Conservation (phyloP, 495 filamentous ascomycete species). For the Pyrenula massariospora region DNA sequence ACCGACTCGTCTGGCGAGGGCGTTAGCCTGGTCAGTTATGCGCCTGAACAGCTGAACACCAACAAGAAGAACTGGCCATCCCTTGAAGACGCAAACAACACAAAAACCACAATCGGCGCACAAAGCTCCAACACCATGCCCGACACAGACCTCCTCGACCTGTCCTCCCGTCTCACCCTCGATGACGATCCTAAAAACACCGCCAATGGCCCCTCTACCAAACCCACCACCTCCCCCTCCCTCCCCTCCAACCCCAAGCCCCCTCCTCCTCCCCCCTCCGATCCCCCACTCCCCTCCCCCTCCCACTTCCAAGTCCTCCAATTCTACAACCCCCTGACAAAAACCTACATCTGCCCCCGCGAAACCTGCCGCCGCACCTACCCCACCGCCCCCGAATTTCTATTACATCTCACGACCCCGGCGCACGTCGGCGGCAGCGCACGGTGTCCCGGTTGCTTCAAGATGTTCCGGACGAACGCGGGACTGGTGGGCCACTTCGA, state of each 20-base stretch:
- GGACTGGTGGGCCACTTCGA: conserved; percentile 41
- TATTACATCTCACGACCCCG: conserved; percentile 10
- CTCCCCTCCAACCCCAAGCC: background rate
- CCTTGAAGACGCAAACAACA: background rate
- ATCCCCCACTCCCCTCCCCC: background rate
- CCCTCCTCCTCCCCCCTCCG: background rate
- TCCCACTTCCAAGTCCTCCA: background rate
- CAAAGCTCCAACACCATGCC: background rate
- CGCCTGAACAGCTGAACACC: background rate
- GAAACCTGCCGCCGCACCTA: conserved; percentile 12
- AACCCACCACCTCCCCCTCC: background rate
- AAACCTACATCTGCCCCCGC: conserved; percentile 3
- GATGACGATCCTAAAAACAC: background rate
- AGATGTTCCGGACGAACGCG: conserved; percentile 26
- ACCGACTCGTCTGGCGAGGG: background rate
- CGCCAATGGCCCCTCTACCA: background rate
- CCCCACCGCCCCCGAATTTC: conserved; percentile 3
- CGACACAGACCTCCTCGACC: background rate
- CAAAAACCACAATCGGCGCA: background rate
- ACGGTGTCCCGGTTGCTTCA: conserved; percentile 32
- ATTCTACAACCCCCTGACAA: conserved; percentile 2
- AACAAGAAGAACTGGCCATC: background rate
- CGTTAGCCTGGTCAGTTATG: background rate
- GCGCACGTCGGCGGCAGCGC: conserved; percentile 4
- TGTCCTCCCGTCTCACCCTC: background rate